Evolutionary conservation across 1,139 yeast genomes (phyloP).

Genomic region (Cylindricascospora bacillispora): DNA sequence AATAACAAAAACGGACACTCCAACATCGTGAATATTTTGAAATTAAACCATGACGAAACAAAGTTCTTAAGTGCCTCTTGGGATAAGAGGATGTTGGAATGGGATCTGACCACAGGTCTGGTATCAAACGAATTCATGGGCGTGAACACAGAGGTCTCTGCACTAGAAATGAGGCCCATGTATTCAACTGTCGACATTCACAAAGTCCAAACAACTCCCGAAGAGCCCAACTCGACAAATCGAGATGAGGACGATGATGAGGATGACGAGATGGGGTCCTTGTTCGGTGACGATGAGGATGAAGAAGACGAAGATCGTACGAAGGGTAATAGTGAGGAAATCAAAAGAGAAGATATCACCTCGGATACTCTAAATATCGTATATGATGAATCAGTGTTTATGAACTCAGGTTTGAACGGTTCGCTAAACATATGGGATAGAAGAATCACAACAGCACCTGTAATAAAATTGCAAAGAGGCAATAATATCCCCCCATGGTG

Average conservation of each 20-base stretch:
- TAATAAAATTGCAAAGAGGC: conserved; percentile 47
- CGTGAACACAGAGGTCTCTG: conserved; percentile 67
- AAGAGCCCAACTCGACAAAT: too few relatives aligned
- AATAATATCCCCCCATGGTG: conserved; percentile 87
- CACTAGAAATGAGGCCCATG: conserved; percentile 64
- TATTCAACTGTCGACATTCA: conserved; percentile 37
- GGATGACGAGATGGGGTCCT: conserved; percentile 62
- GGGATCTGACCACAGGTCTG: conserved; percentile 78
- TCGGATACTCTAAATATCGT: conserved; percentile 17
- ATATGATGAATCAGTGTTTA: conserved; percentile 47
- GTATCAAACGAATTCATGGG: conserved; percentile 34
- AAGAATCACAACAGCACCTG: conserved; percentile 35
- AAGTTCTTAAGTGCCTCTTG: conserved; percentile 74
- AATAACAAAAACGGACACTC: conserved; percentile 38
- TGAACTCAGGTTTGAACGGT: conserved; percentile 81
- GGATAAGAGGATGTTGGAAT: conserved; percentile 71
- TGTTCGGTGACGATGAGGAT: conserved; percentile 73
- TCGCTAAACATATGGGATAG: conserved; percentile 73
- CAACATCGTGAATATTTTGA: conserved; percentile 62
- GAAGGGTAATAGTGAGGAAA: background rate
- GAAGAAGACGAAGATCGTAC: conserved; percentile 25
- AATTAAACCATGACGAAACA: conserved; percentile 39
- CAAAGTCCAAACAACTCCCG: conserved; percentile 1
- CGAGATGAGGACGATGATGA: conserved; percentile 20
- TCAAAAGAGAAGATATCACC: conserved; percentile 22